Evolutionary conservation across 2,329 filamentous ascomycete genomes (phyloP).

Genomic region (Daldinia sp.): DNA sequence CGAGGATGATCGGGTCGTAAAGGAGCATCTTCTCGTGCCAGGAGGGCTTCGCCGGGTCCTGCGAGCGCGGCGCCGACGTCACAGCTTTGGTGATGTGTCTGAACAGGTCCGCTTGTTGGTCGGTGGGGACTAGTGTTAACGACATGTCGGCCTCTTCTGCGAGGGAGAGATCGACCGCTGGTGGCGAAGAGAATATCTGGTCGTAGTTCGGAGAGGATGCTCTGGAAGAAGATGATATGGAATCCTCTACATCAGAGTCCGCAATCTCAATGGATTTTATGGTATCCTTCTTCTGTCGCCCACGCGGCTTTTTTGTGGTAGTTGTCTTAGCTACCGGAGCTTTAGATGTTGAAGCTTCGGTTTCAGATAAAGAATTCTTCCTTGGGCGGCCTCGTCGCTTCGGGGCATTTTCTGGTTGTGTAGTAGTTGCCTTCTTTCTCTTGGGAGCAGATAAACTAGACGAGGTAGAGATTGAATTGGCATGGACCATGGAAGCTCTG

Average conservation of each 20-base stretch:
- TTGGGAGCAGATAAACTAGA: constrained; percentile 35
- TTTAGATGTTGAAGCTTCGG: constrained; percentile 23
- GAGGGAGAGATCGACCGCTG: constrained; percentile 57
- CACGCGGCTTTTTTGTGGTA: constrained; percentile 43
- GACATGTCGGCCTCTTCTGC: constrained; percentile 59
- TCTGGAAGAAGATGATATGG: constrained; percentile 51
- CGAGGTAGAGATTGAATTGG: constrained; percentile 43
- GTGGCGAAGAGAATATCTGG: constrained; percentile 59
- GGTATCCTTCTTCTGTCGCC: constrained; percentile 49
- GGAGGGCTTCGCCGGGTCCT: constrained; percentile 66
- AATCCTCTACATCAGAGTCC: constrained; percentile 65
- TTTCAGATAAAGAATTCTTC: constrained; percentile 50
- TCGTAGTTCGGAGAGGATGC: constrained; percentile 54
- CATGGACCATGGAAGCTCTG: constrained; percentile 23
- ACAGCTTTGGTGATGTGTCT: constrained; percentile 67
- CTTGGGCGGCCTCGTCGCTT: constrained; percentile 59
- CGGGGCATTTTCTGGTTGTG: constrained; percentile 45
- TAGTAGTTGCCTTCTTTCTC: constrained; percentile 19
- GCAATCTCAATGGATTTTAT: constrained; percentile 60
- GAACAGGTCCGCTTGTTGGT: constrained; percentile 62
- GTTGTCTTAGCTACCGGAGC: constrained; percentile 18
- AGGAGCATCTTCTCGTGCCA: constrained; percentile 96
- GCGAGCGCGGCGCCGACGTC: constrained; percentile 62
- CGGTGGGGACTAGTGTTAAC: constrained; percentile 57
- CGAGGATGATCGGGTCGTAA: constrained; percentile 89